A percentile compares a stretch with the other conserved stretches of the same genome.
Evolutionary conservation across 1,139 yeast species (phyloP).

Genomic region (Kodamaea sp.): DNA sequence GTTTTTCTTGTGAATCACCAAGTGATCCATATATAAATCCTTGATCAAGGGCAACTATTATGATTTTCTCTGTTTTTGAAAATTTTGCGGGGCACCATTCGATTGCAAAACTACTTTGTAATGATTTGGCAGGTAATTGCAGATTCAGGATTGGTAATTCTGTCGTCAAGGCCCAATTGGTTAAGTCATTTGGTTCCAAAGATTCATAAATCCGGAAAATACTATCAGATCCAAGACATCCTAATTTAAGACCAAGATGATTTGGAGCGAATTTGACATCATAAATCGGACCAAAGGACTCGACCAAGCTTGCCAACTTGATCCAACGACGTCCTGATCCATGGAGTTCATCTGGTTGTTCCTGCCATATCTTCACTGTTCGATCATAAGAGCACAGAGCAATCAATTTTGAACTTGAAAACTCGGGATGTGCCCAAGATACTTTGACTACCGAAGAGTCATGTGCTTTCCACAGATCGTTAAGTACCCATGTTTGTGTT

Average conservation of each 20-base stretch:
- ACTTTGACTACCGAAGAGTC: constrained; percentile 81
- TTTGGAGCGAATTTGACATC: constrained; percentile 88
- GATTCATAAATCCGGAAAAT: constrained; percentile 83
- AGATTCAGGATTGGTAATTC: constrained; percentile 67
- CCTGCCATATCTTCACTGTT: constrained; percentile 88
- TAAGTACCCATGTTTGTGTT: constrained; percentile 64
- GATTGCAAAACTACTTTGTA: constrained; percentile 82
- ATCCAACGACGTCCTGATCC: constrained; percentile 83
- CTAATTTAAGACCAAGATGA: constrained; percentile 77
- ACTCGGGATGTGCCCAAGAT: constrained; percentile 94
- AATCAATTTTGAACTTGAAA: constrained; percentile 65
- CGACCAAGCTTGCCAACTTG: constrained; percentile 64
- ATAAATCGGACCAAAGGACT: constrained; percentile 84
- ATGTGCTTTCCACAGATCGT: constrained; percentile 94
- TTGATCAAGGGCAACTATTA: constrained; percentile 83
- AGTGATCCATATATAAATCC: constrained; percentile 69
- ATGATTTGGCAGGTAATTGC: constrained; percentile 65
- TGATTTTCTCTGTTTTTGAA: constrained; percentile 67
- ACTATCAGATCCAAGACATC: constrained; percentile 90
- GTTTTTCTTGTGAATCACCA: constrained; percentile 10
- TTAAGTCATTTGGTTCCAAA: constrained; percentile 78
- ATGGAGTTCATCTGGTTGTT: constrained; percentile 70
- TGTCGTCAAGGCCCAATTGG: constrained; percentile 74
- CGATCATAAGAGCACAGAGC: constrained; percentile 91
- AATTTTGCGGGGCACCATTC: constrained; percentile 95